These are phyloP conservation scores for Phaeoacremonium minimum DNA, from an alignment of 2,329 filamentous ascomycete species.

Conservation along the genomic window DNA sequence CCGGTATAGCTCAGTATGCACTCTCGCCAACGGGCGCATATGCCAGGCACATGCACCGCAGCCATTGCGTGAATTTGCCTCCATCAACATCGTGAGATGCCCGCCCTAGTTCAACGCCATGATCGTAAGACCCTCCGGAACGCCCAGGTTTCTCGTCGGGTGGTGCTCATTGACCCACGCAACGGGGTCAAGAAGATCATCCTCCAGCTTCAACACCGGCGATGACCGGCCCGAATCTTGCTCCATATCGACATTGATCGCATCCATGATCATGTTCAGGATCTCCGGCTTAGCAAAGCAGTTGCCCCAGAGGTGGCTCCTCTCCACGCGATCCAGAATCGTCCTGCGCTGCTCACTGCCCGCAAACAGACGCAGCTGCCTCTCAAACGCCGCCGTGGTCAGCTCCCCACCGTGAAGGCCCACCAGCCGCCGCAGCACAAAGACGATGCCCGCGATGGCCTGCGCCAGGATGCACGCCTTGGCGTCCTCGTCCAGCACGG, in stretches of 20 bases:
- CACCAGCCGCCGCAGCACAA: slow-evolving; percentile 20
- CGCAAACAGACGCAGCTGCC: slow-evolving; percentile 23
- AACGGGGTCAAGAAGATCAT: slow-evolving; percentile 17
- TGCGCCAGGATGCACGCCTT: slow-evolving; percentile 27
- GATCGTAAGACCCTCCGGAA: slow-evolving; percentile 31
- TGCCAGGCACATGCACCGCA: no score
- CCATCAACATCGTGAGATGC: no score
- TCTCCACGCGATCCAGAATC: slow-evolving; percentile 23
- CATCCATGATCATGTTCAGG: slow-evolving; percentile 22
- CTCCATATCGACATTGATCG: slow-evolving; percentile 15
- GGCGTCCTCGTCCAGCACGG: slow-evolving; percentile 22
- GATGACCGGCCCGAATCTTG: slow-evolving; percentile 7
- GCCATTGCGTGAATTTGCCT: no score
- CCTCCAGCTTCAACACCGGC: slow-evolving; percentile 2
- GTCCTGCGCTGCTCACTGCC: slow-evolving; percentile 19
- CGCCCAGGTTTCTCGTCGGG: slow-evolving; percentile 27
- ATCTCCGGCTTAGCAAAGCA: slow-evolving; percentile 27
- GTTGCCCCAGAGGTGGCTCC: slow-evolving; percentile 21
- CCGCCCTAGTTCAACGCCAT: slow-evolving; percentile 26
- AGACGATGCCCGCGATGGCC: slow-evolving; percentile 26
- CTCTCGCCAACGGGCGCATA: no score
- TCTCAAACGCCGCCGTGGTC: slow-evolving; percentile 14
- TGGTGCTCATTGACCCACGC: slow-evolving; percentile 20
- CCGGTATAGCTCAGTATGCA: no score
- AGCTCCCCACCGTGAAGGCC: slow-evolving; percentile 7